A percentile compares a stretch with the other conserved stretches of the same genome.
Evolutionary conservation across 108 stramenopile species (phyloP).

Genomic region (Epithemia pelagica): DNA sequence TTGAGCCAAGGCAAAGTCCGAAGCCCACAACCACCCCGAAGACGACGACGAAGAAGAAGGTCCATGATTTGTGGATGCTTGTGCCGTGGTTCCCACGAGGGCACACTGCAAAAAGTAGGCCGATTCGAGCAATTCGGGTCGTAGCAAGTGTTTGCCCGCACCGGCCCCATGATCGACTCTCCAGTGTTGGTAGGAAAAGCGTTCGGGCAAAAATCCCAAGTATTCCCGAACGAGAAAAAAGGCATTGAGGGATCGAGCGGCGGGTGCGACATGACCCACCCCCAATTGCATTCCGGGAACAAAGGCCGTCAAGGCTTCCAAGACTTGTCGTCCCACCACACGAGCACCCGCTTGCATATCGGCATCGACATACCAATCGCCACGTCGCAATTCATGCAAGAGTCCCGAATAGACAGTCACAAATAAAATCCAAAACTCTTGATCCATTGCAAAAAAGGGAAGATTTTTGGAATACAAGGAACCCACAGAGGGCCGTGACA

Average conservation of each 20-base stretch:
- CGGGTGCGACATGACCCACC: slow-evolving; percentile 70
- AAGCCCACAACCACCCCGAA: slow-evolving; percentile 72
- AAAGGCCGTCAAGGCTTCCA: slow-evolving; percentile 92
- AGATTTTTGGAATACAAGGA: not conserved
- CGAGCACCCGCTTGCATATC: slow-evolving; percentile 46
- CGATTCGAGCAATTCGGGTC: slow-evolving; percentile 90
- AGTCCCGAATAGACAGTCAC: slow-evolving; percentile 59
- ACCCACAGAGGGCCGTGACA: not conserved
- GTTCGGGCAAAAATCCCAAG: slow-evolving; percentile 81
- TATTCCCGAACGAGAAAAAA: slow-evolving; percentile 73
- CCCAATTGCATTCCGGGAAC: slow-evolving; percentile 91
- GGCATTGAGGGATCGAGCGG: slow-evolving; percentile 70
- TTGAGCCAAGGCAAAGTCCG: slow-evolving; percentile 56
- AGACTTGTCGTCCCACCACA: slow-evolving; percentile 29
- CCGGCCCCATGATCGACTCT: slow-evolving; percentile 40
- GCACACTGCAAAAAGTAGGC: slow-evolving; percentile 79
- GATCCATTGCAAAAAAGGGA: slow-evolving; percentile 32
- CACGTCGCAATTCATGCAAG: slow-evolving; percentile 52
- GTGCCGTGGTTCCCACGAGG: slow-evolving; percentile 30
- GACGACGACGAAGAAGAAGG: not conserved
- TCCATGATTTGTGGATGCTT: not conserved
- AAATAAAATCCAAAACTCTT: slow-evolving; percentile 82
- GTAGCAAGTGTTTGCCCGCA: slow-evolving; percentile 59
- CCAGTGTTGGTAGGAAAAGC: slow-evolving; percentile 75
- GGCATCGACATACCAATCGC: slow-evolving; percentile 91